Base-by-base conservation (phyloP, 106 monocot species). In the Platanthera zijinensis region DNA sequence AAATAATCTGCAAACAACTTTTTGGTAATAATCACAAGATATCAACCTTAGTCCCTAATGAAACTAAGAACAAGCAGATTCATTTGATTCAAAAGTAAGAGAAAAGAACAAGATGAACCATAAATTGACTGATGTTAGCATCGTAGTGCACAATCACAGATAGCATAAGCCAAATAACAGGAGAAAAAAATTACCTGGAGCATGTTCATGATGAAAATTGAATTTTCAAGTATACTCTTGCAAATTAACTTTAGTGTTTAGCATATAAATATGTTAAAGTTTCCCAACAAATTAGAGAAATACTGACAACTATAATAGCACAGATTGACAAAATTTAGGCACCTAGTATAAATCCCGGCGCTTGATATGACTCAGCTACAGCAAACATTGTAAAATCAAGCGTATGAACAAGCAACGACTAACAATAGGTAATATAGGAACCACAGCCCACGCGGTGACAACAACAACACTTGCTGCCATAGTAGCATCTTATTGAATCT, bases 161-260 rank as follows among this genome's bases (percentile, higher is more conserved):
- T 59, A 18, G n/a, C 11, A 59, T 59, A 45, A 25, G 56, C 12
- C 49, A 66, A 25, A 79, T n/a, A 77, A 18, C 17, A 22, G 8
- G 47, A 48, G 39, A 72, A 74, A n/a, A 32, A 66, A 54, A 51
- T 82, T 75, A 99, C 99, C 91, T 90, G 88, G 80, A 99, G 92
- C 99, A 99, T 99, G 83, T 78, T 90, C 84, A 92, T 91, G 74
- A 94, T 94, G 80, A 99, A 99, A 84, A 77, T 83, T 74, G 85
- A 78, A 82, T 99, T 99, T 61, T 75, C 68, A 49, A 87, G 83
- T 74, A 99, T 87, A 77, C 99, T 94, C 89, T 94, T 99, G 99
- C 82, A 84, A 77, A 81, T 3, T 71, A 76, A 76, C 25, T 25
- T 14, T 50, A 46, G 11, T 6, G 50, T n/a, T 81, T 66, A 68